A percentile compares a stretch with the other conserved stretches of the same genome.
Conservation (phyloP, 2,329 filamentous ascomycete genomes). For the Raffaelea arxii region DNA sequence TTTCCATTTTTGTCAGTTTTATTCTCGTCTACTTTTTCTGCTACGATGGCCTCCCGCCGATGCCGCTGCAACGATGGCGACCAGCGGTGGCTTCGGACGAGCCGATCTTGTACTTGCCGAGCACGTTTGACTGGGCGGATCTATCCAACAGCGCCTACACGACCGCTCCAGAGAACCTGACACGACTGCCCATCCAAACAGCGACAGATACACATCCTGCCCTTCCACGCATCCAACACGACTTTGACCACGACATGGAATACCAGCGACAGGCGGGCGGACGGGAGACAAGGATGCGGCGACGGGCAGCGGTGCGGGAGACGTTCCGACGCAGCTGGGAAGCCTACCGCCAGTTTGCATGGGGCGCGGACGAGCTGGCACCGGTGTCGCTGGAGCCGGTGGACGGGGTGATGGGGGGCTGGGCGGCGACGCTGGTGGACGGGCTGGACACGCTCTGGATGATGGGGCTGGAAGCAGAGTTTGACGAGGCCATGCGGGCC, state of each 20-base stretch:
- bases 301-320: constrained; percentile 8
- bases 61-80: too few species aligned
- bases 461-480: constrained; percentile 68
- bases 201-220: constrained; percentile 15
- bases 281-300: too few species aligned
- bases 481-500: constrained; percentile 63
- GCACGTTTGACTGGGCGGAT: constrained; percentile 20
- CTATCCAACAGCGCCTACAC: constrained; percentile 16
- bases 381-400: constrained; percentile 60
- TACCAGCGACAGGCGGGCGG: too few species aligned
- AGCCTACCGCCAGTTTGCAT: constrained; percentile 51
- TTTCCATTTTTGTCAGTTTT: too few species aligned
- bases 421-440: constrained; percentile 83
- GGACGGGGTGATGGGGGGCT: constrained; percentile 83
- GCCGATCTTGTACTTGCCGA: constrained; percentile 15
- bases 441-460: constrained; percentile 78
- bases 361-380: constrained; percentile 75
- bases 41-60: too few species aligned
- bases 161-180: constrained; percentile 12
- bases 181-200: constrained; percentile 23
- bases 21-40: too few species aligned
- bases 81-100: constrained; percentile 3
- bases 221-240: constrained; percentile 37
- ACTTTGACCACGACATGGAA: constrained; percentile 12
- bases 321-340: constrained; percentile 29